Conservation (phyloP, 2,329 filamentous ascomycete genomes). For the Boeremia exigua region DNA sequence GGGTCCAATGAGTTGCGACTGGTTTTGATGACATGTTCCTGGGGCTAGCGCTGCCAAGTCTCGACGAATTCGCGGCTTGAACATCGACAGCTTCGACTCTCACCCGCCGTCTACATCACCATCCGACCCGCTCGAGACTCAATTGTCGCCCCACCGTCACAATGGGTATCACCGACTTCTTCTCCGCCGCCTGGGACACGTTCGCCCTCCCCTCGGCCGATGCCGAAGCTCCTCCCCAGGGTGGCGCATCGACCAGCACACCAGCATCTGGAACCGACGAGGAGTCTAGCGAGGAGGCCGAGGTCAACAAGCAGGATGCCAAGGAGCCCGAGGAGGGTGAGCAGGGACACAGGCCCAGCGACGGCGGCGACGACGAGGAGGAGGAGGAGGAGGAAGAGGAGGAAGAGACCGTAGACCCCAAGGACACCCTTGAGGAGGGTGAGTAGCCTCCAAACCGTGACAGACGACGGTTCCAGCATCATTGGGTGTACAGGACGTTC, state of each 20-base stretch:
- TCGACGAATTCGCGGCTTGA: constrained; percentile 25
- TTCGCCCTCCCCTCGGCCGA: constrained; percentile 58
- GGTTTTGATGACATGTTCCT: constrained; percentile 32
- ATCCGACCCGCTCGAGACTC: constrained; percentile 27
- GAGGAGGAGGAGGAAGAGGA: constrained; percentile 78
- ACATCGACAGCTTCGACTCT: constrained; percentile 27
- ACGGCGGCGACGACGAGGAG: constrained; percentile 53
- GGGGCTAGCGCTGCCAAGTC: constrained; percentile 23
- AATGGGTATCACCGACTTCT: constrained; percentile 70
- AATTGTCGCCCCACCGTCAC: constrained; percentile 42
- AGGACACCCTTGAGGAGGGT: constrained; percentile 93
- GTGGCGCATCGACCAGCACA: constrained; percentile 47
- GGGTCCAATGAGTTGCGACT: constrained; percentile 27
- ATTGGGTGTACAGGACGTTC: background rate
- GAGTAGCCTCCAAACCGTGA: constrained; percentile 53
- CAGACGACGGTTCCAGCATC: background rate
- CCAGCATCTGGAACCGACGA: constrained; percentile 53
- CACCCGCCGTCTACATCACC: constrained; percentile 31
- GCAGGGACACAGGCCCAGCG: constrained; percentile 58
- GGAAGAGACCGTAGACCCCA: constrained; percentile 82
- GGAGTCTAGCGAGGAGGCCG: constrained; percentile 50
- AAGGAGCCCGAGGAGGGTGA: constrained; percentile 51
- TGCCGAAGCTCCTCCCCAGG: constrained; percentile 53
- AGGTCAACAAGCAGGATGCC: constrained; percentile 52
- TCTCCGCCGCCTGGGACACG: constrained; percentile 69